These are phyloP conservation scores for Naganishia antarctica DNA, from an alignment of 768 basidiomycete genomes.

Conservation along the genomic window DNA sequence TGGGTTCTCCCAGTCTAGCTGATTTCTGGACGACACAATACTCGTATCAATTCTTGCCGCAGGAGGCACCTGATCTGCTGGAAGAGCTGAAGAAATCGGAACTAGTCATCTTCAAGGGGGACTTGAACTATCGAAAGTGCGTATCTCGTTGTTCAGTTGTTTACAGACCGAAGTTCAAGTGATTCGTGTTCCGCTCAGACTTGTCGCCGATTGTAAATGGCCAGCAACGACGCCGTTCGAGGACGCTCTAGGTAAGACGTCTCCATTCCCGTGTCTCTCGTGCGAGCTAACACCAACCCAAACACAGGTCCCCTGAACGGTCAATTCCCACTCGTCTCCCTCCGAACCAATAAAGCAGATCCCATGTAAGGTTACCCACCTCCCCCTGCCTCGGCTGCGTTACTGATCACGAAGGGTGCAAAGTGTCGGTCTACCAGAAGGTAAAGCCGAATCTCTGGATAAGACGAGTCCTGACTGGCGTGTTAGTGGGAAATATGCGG, in stretches of 20 bases:
- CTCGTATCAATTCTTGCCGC: conserved; percentile 45
- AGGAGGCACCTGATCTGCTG: conserved; percentile 55
- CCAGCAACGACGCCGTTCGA: conserved; percentile 71
- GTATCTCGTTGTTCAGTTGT: conserved; percentile 37
- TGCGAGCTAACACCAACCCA: background rate
- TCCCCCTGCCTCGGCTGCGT: background rate
- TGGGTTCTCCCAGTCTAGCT: conserved; percentile 55
- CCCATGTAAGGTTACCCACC: conserved; percentile 56
- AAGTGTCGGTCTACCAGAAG: conserved; percentile 66
- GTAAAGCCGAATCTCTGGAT: conserved; percentile 66
- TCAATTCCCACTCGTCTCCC: conserved; percentile 71
- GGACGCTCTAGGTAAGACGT: conserved; percentile 55
- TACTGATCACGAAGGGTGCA: background rate
- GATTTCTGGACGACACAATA: conserved; percentile 49
- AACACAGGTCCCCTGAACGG: conserved; percentile 67
- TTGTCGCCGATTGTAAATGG: conserved; percentile 86
- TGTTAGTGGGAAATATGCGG: conserved; percentile 46
- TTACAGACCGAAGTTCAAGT: background rate
- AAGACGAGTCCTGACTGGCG: conserved; percentile 49
- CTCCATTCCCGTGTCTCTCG: background rate
- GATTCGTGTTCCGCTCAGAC: conserved; percentile 53
- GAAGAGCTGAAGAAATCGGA: conserved; percentile 37
- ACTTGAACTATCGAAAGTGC: conserved; percentile 83
- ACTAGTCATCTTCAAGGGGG: conserved; percentile 48
- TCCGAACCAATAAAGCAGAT: conserved; percentile 93